Conservation (phyloP, 768 basidiomycete species). For the Tremella fuciformis region DNA sequence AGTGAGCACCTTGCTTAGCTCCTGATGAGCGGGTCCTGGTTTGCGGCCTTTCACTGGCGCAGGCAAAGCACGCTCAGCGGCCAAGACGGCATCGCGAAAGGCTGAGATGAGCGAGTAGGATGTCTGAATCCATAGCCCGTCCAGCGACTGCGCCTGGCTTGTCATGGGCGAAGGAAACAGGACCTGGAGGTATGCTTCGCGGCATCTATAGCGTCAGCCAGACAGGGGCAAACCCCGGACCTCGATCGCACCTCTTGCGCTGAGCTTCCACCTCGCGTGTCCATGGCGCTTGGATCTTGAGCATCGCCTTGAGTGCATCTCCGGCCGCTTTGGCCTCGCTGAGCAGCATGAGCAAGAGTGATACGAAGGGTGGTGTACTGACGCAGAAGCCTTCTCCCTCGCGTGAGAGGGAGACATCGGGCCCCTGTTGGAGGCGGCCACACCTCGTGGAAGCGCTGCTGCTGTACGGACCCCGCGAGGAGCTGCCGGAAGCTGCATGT, state of each 20-base stretch:
- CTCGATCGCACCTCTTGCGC: slow-evolving; percentile 69
- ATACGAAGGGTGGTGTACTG: no score
- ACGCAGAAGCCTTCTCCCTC: no score
- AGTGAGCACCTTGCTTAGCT: slow-evolving; percentile 78
- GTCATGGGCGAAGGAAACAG: slow-evolving; percentile 38
- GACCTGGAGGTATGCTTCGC: slow-evolving; percentile 32
- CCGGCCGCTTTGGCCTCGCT: no score
- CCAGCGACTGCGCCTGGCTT: slow-evolving; percentile 43
- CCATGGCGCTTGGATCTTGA: slow-evolving; percentile 70
- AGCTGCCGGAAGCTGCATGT: no score
- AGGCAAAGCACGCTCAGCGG: slow-evolving; percentile 20
- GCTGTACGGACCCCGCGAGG: no score
- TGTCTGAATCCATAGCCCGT: slow-evolving; percentile 47
- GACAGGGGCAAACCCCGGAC: background rate
- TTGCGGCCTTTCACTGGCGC: slow-evolving; percentile 3
- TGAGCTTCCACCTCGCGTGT: slow-evolving; percentile 81
- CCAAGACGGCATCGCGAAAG: slow-evolving; percentile 36
- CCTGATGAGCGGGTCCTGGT: slow-evolving; percentile 43
- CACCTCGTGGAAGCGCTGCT: no score
- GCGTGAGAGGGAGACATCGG: no score
- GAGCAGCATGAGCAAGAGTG: no score
- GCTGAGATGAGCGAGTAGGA: slow-evolving; percentile 43
- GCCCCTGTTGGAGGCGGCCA: no score
- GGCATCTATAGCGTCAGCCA: slow-evolving; percentile 17
- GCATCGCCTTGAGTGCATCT: slow-evolving; percentile 60